Conservation (phyloP, 2,329 filamentous ascomycete species). For the Penicillium thymicola region DNA sequence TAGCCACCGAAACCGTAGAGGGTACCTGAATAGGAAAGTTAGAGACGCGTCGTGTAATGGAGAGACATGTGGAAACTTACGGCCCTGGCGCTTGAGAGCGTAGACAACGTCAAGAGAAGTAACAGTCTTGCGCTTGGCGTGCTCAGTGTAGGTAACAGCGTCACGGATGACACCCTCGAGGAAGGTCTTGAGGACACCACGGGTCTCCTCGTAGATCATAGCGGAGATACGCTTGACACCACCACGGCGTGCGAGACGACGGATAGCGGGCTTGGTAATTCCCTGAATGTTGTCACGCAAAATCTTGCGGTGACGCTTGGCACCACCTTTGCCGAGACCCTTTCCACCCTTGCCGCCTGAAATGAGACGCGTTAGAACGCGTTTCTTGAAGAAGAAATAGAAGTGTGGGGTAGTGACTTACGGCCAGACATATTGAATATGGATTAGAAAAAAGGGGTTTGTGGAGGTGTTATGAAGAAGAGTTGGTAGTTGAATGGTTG, state of each 20-base stretch:
- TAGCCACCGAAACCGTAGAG: conserved; percentile 91
- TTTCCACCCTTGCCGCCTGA: conserved; percentile 92
- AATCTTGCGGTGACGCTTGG: conserved; percentile 99
- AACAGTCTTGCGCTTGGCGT: conserved; percentile 66
- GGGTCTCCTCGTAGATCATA: conserved; percentile 84
- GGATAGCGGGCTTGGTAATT: conserved; percentile 97
- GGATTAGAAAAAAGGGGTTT: conserved; percentile 20
- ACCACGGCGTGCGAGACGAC: conserved; percentile 97
- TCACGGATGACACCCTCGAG: conserved; percentile 78
- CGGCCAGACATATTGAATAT: conserved; percentile 57
- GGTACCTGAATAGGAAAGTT: conserved; percentile 49
- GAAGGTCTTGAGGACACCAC: conserved; percentile 79
- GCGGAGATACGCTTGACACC: conserved; percentile 99
- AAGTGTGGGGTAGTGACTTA: conserved; percentile 41
- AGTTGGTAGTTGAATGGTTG: conserved; percentile 14
- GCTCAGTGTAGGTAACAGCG: conserved; percentile 77
- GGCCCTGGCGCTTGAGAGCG: conserved; percentile 62
- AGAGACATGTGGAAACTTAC: conserved; percentile 31
- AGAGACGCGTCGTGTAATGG: conserved; percentile 12
- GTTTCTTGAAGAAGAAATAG: conserved; percentile 1
- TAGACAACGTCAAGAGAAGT: conserved; percentile 61
- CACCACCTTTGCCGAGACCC: conserved; percentile 96
- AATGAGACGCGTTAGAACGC: conserved; percentile 46
- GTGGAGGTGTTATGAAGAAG: conserved; percentile 21
- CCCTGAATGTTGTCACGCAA: conserved; percentile 99